Percentiles rank a stretch among this genome's conserved stretches.
These are phyloP conservation scores for Penicillium subrubescens DNA, from an alignment of 495 filamentous ascomycete genomes.

Conservation along the genomic window DNA sequence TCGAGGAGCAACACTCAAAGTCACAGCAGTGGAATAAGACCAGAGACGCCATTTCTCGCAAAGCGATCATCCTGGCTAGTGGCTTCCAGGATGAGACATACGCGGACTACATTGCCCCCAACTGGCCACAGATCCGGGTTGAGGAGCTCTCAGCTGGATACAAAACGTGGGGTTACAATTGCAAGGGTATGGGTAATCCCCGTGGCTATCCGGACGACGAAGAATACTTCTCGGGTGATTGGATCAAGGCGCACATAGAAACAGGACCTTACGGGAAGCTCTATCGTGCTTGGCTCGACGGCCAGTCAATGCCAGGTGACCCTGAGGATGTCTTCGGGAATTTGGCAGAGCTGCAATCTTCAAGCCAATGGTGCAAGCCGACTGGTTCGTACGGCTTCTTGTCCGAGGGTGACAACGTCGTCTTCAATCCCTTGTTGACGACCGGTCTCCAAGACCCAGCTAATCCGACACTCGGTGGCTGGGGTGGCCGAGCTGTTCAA, in stretches of 20 bases:
- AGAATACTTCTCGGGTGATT: constrained; percentile 39
- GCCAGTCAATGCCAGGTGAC: constrained; percentile 28
- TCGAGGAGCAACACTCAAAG: constrained; percentile 23
- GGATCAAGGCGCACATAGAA: constrained; percentile 43
- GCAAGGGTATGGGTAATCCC: constrained; percentile 9
- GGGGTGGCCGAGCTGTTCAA: constrained; percentile 42
- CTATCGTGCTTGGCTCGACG: constrained; percentile 33
- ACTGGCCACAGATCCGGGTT: constrained; percentile 38
- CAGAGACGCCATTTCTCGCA: constrained; percentile 37
- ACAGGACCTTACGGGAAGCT: constrained; percentile 38
- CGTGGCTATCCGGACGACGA: constrained; percentile 39
- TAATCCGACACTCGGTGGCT: constrained; percentile 40
- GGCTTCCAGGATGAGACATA: constrained; percentile 44
- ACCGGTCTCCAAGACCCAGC: constrained; percentile 42
- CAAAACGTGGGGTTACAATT: constrained; percentile 36
- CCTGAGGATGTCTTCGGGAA: constrained; percentile 19
- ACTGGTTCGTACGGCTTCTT: constrained; percentile 26
- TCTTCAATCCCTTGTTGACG: constrained; percentile 41
- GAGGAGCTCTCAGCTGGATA: constrained; percentile 24
- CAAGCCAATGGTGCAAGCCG: constrained; percentile 2
- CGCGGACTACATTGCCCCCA: constrained; percentile 41
- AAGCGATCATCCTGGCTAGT: constrained; percentile 18
- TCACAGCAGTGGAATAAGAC: constrained; percentile 11
- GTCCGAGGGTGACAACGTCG: constrained; percentile 46
- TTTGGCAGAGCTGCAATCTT: not conserved